Base-by-base conservation (phyloP, 2,329 filamentous ascomycete species). In the Fusarium continuum region DNA sequence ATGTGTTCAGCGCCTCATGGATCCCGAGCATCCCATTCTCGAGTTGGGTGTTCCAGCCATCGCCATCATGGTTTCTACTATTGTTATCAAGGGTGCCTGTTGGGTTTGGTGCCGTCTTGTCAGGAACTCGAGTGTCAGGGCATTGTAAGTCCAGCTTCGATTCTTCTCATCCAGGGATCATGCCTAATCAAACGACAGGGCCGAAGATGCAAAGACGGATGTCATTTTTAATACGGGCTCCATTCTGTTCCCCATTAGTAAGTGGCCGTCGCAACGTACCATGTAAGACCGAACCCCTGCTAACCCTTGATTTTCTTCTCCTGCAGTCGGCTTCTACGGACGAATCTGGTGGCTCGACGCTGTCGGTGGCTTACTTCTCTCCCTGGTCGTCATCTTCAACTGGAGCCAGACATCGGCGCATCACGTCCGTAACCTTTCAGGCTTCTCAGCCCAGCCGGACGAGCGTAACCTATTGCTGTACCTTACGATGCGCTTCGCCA, bases 211-310 rank as follows among this genome's bases (percentile, higher is more conserved):
- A 47, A 79, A 82, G 71, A 90, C 91, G 0, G 91, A 96, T 71
- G 91, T 97, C 23, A 88, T 96, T 26, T 97, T 97, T 84, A 97
- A 97, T 77, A 87, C 86, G 1, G 94, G 95, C 70, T 93, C 90
- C 64, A 95, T 96, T 71, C 83, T 95, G 20, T 96, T 96, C 72
- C 93, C 93, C 2, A 85, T 96, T 8, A 70, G 84, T 86, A 75
- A 64, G 80, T 75, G 32, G 13, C 16, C 22, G 16, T 16, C 22
- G 16, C 19, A 28, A n/a, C 17, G 23, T 39, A 14, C 17, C 40
- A 50, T 55, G 26, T 40, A 54, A 52, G 44, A 55, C 28, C 28
- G 49, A 49, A 53, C 43, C 16, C 43, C 26, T 40, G 44, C 57
- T 70, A 41, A 70, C 40, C 17, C 17, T 40, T 36, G 14, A 16